Evolutionary conservation across 805 yeast genomes (phyloP).

Genomic region (Lipomyces yamadae): DNA sequence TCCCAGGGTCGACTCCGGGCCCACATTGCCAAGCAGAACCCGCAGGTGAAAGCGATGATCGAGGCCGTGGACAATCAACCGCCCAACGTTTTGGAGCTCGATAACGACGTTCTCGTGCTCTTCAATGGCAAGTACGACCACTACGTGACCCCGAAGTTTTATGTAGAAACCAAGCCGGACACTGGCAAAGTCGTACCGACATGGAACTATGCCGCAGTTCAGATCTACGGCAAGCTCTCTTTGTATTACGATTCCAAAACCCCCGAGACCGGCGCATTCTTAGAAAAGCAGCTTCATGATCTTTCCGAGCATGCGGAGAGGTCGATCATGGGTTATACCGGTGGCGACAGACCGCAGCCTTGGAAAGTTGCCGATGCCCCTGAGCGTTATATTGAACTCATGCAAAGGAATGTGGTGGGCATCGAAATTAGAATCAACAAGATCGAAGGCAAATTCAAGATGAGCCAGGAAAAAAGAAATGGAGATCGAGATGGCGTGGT

Average conservation of each 20-base stretch:
- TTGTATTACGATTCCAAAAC: constrained; percentile 47
- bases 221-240: constrained; percentile 57
- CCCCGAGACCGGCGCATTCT: constrained; percentile 42
- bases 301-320: constrained; percentile 57
- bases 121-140: constrained; percentile 56
- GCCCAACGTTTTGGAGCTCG: constrained; percentile 44
- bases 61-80: constrained; percentile 36
- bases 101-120: constrained; percentile 53
- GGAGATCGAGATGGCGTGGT: constrained; percentile 59
- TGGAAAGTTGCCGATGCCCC: constrained; percentile 69
- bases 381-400: constrained; percentile 50
- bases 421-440: constrained; percentile 56
- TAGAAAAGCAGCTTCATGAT: constrained; percentile 51
- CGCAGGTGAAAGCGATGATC: constrained; percentile 48
- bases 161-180: constrained; percentile 56
- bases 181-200: constrained; percentile 70
- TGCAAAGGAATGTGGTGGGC: constrained; percentile 60
- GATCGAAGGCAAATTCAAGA: constrained; percentile 60
- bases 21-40: constrained; percentile 60
- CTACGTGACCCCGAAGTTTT: constrained; percentile 65
- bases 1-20: constrained; percentile 54
- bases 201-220: constrained; percentile 67
- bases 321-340: constrained; percentile 39
- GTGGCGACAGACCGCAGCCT: constrained; percentile 28
- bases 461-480: constrained; percentile 56